Base-by-base conservation (phyloP, 2,329 filamentous ascomycete genomes). In the Pseudogymnoascus sp. region DNA sequence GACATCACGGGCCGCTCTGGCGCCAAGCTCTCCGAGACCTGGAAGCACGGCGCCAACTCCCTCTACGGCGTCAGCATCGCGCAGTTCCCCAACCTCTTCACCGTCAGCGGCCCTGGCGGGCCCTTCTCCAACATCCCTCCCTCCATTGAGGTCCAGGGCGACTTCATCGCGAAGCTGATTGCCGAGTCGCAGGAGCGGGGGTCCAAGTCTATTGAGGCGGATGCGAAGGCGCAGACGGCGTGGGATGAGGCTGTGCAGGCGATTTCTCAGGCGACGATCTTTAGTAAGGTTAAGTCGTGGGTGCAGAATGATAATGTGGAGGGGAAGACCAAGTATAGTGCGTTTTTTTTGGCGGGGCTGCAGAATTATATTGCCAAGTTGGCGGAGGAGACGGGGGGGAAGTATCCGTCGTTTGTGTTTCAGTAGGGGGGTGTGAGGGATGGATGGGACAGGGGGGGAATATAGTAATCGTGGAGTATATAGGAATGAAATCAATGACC, bases 11-110 rank as follows among this genome's bases (percentile, higher is more conserved):
- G 72, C 1, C 67, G 62, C 2, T 65, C 72, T 9, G 74, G 72
- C 0, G 31, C 70, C 0, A 68, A 66, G 3, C 65, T 77, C n/a
- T 65, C 65, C 9, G 71, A 77, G 2, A 67, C 69, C 4, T 77
- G 75, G 75, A 64, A 67, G 7, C 61, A 73, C 2, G 73, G 73
- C 3, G 70, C 72, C 3, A 66, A 63, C 31, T 75, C 75, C 0
- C 68, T 71, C 4, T 66, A 82, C 1, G 80, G 80, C 0, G 73
- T 77, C 11, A 74, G 75, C 0, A 73, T 77, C 15, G 67, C 73
- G 10, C 74, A 74, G 3, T 80, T 78, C 65, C 78, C 79, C 0
- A 82, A 83, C 61, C 74, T 82, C 71, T 80, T 82, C 72, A 78
- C 78, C 63, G 70, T 72, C 7, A 77, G 76, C 62, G 77, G 77